phyloP scores from a whole-genome alignment of 2,329 filamentous ascomycete species.

The Diaporthe caulivora region DNA sequence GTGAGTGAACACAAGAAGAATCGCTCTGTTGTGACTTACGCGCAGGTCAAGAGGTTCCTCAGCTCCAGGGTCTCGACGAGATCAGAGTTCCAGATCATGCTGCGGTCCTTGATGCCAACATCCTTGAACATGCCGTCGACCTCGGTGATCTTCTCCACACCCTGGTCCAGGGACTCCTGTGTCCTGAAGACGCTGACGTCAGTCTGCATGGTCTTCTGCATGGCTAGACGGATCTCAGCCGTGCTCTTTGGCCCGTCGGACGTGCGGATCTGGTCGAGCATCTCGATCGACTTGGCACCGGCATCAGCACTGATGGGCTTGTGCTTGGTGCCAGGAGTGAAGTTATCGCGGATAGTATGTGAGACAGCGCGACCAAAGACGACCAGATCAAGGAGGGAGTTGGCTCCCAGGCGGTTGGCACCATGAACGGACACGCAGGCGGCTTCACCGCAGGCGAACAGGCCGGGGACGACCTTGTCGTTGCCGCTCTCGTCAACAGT shows the following conservation, averaged over 20 bases:
- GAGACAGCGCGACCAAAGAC: conserved; percentile 98
- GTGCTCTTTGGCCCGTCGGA: conserved; percentile 89
- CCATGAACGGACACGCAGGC: conserved; percentile 98
- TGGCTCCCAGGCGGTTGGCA: conserved; percentile 96
- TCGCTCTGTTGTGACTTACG: conserved; percentile 71
- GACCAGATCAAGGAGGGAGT: conserved; percentile 96
- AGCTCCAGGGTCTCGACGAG: conserved; percentile 96
- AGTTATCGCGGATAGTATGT: conserved; percentile 96
- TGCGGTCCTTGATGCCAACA: conserved; percentile 96
- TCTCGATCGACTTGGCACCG: conserved; percentile 86
- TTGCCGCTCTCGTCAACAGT: conserved; percentile 88
- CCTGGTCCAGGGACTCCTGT: conserved; percentile 92
- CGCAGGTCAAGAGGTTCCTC: conserved; percentile 95
- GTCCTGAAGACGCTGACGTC: conserved; percentile 98
- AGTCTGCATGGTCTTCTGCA: conserved; percentile 99
- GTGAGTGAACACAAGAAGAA: conserved; percentile 21
- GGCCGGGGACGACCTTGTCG: conserved; percentile 92
- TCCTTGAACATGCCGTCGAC: conserved; percentile 85
- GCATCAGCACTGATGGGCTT: conserved; percentile 86
- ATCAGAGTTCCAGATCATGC: conserved; percentile 99
- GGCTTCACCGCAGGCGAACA: conserved; percentile 97
- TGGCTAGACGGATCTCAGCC: conserved; percentile 86
- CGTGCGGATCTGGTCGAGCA: conserved; percentile 87
- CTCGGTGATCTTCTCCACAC: conserved; percentile 87
- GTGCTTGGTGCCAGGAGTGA: conserved; percentile 84